A percentile compares a stretch with the other conserved stretches of the same genome.
These are phyloP conservation scores for Bondarzewia mesenterica DNA, from an alignment of 1,284 basidiomycete genomes.

Conservation along the genomic window DNA sequence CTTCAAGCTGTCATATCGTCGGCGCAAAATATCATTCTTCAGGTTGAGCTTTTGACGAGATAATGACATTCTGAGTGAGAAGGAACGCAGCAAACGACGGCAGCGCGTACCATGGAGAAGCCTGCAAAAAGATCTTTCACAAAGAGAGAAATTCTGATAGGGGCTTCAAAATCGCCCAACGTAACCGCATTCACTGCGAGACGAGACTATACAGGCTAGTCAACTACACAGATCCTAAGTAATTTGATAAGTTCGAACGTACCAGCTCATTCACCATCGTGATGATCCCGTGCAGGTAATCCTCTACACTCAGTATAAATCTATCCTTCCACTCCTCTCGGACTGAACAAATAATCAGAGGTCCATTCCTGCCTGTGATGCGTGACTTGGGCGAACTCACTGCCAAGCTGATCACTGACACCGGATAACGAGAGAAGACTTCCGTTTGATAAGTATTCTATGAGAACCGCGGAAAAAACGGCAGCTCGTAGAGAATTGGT, in stretches of 20 bases:
- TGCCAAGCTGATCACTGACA: slow-evolving; percentile 50
- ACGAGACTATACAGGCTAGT: slow-evolving; percentile 47
- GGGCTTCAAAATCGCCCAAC: slow-evolving; percentile 73
- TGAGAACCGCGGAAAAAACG: slow-evolving; percentile 58
- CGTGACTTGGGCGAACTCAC: slow-evolving; percentile 35
- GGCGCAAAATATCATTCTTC: slow-evolving; percentile 76
- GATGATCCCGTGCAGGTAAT: slow-evolving; percentile 82
- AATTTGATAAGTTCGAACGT: slow-evolving; percentile 16
- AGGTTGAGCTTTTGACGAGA: slow-evolving; percentile 58
- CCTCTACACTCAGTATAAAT: slow-evolving; percentile 63
- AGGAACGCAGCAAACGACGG: not conserved
- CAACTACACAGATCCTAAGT: not conserved
- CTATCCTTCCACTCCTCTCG: slow-evolving; percentile 63
- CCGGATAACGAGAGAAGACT: slow-evolving; percentile 51
- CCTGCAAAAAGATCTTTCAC: slow-evolving; percentile 79
- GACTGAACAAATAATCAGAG: slow-evolving; percentile 34
- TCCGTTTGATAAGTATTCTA: slow-evolving; percentile 56
- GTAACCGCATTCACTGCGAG: slow-evolving; percentile 80
- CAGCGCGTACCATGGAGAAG: slow-evolving; percentile 61
- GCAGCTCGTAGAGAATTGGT: slow-evolving; percentile 53
- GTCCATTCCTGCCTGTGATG: not conserved
- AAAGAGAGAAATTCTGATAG: slow-evolving; percentile 71
- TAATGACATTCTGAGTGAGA: not conserved
- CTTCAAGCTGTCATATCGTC: slow-evolving; percentile 76
- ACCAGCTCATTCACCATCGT: slow-evolving; percentile 78